A percentile compares a stretch with the other conserved stretches of the same genome.
Evolutionary conservation across 2,329 filamentous ascomycete species (phyloP).

Genomic region (Calycina herbarum): DNA sequence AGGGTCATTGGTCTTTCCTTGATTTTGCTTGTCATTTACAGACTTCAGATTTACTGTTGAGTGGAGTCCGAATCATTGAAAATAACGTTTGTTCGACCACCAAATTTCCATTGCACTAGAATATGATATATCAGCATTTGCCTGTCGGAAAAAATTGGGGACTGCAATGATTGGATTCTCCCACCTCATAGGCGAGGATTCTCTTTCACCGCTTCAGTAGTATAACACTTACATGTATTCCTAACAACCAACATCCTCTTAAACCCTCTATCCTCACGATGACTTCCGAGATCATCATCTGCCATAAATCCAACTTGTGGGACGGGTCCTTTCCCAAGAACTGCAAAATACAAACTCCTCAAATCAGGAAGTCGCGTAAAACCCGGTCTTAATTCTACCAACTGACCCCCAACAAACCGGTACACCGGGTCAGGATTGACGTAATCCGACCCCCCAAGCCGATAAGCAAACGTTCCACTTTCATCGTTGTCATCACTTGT

Average conservation of each 20-base stretch:
- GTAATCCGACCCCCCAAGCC: neutral
- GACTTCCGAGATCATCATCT: neutral
- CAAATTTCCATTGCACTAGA: conserved; percentile 1
- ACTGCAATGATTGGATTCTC: too few species aligned
- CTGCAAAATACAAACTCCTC: neutral
- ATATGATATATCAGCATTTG: neutral
- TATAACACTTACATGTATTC: neutral
- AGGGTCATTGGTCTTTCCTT: too few species aligned
- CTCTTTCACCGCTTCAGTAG: too few species aligned
- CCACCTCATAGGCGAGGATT: too few species aligned
- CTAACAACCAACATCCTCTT: neutral
- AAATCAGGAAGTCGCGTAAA: neutral
- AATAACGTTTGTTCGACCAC: neutral
- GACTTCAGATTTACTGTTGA: too few species aligned
- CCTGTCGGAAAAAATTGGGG: too few species aligned
- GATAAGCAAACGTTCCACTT: neutral
- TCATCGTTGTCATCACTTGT: neutral
- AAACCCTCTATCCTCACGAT: neutral
- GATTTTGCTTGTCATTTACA: too few species aligned
- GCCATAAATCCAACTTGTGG: neutral
- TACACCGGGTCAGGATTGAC: neutral
- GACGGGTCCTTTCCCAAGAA: neutral
- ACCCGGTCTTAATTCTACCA: neutral
- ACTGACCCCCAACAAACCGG: neutral
- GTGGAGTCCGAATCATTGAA: neutral